Evolutionary conservation across 2,329 filamentous ascomycete genomes (phyloP).

Genomic region (Pseudopyricularia javanii): DNA sequence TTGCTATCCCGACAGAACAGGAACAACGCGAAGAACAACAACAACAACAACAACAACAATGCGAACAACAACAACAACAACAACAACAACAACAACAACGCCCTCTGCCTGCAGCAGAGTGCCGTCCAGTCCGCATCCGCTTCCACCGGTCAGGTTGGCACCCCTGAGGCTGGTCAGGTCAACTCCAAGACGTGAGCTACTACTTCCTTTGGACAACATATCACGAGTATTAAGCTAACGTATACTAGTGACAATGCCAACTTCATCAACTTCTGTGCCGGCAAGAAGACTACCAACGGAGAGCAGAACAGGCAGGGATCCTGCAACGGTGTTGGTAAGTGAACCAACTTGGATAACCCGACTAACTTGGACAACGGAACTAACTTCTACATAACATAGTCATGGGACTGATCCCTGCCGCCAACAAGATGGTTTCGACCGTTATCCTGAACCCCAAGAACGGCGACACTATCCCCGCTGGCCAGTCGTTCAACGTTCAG

Average conservation of each 20-base stretch:
- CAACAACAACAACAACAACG: constrained; percentile 1
- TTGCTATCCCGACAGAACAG: constrained; percentile 1
- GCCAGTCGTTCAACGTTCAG: constrained; percentile 38
- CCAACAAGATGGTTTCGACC: constrained; percentile 40
- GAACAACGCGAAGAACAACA: constrained; percentile 6
- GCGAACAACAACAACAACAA: neutral
- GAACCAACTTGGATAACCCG: no score
- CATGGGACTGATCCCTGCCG: constrained; percentile 47
- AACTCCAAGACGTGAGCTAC: no score
- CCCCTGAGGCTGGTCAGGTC: no score
- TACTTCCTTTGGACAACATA: no score
- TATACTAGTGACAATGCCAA: no score
- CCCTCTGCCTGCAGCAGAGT: constrained; percentile 11
- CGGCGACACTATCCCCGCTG: constrained; percentile 30
- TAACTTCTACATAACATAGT: constrained; percentile 16
- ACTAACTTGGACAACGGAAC: neutral
- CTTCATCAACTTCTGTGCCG: constrained; percentile 51
- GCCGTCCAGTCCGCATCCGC: constrained; percentile 21
- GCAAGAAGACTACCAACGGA: constrained; percentile 46
- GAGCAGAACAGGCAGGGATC: constrained; percentile 43
- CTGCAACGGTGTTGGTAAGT: constrained; percentile 49
- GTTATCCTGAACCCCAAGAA: constrained; percentile 39
- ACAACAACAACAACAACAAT: constrained; percentile 6
- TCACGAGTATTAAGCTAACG: no score
- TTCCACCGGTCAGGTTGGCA: constrained; percentile 18